Base-by-base conservation (phyloP, 1,139 yeast genomes). In the Lodderomyces theae region DNA sequence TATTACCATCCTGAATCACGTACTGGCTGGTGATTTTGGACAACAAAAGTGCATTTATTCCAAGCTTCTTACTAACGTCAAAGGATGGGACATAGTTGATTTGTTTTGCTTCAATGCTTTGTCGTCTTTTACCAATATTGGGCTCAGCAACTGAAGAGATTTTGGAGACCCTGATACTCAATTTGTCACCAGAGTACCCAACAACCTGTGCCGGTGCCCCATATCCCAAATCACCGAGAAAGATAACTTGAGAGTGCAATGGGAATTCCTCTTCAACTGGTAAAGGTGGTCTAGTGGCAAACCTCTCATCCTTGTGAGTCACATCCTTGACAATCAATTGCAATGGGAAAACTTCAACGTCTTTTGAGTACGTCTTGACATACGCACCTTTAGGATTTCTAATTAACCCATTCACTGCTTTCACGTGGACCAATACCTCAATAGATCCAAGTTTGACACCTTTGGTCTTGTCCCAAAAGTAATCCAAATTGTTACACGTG, bases 201-300 rank as follows among this genome's bases (percentile, higher is more conserved):
- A 74, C 79, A 38, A 92, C 77, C 18, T 73, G 72, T 11, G 94
- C 90, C 39, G 95, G 85, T 21, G 88, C 77, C 38, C 98, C 98
- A 57, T 87, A 92, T 2, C 90, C 95, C 63, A 81, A 80, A 30
- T 85, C 89, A 31, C 97, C 96, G 47, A 92, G 69, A 57, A 87
- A 87, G n/a, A 90, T 77, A 30, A 82, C 92, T 42, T 79, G 79
- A 0, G 86, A 74, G 15, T 77, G 82, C 5, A 75, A 44, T 18
- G 97, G 97, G 62, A 77, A 92, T 58, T 92, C 97, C 50, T 85
- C 79, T 7, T 79, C 82, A 44, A 92, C 71, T 9, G 97, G 89
- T 39, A 79, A 58, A 3, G 97, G 89, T 2, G 83, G 79, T 50
- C 82, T 80, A 52, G 88, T 88, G 28, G 68, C 64, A 56, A 70